Percentiles rank a stretch among this genome's conserved stretches.
These are phyloP conservation scores for Talaromyces sp. DNA, from an alignment of 2,329 filamentous ascomycete genomes.

Conservation along the genomic window DNA sequence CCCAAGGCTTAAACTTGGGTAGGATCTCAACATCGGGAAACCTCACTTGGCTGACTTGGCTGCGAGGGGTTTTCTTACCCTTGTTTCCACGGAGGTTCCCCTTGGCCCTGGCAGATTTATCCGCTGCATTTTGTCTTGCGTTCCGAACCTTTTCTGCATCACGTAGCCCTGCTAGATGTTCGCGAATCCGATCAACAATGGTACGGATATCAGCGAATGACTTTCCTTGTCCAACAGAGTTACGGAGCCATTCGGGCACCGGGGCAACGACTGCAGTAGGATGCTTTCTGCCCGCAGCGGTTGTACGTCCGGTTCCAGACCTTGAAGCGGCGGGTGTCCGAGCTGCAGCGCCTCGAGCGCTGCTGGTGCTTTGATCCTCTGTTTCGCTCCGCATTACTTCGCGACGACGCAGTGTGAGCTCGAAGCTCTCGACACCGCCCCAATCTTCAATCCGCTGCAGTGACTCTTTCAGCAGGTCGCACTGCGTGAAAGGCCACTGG, in stretches of 20 bases:
- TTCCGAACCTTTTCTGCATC: conserved; percentile 1
- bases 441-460: conserved; percentile 65
- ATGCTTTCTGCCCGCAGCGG: conserved; percentile 20
- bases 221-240: conserved; percentile 26
- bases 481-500: conserved; percentile 63
- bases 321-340: background rate
- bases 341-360: too few species aligned
- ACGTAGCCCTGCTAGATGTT: conserved; percentile 21
- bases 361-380: too few species aligned
- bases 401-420: conserved; percentile 44
- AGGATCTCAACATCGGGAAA: conserved; percentile 48
- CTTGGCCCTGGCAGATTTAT: too few species aligned
- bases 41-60: conserved; percentile 11
- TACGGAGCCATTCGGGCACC: conserved; percentile 38
- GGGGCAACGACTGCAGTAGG: conserved; percentile 34
- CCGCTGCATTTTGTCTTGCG: too few species aligned
- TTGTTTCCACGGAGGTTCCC: too few species aligned
- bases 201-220: conserved; percentile 34
- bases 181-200: conserved; percentile 28
- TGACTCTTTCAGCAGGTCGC: conserved; percentile 65
- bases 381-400: conserved; percentile 32
- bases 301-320: background rate
- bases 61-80: background rate
- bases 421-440: conserved; percentile 64
- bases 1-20: conserved; percentile 32